Base-by-base conservation (phyloP, 2,329 filamentous ascomycete species). In the Sclerotinia borealis region DNA sequence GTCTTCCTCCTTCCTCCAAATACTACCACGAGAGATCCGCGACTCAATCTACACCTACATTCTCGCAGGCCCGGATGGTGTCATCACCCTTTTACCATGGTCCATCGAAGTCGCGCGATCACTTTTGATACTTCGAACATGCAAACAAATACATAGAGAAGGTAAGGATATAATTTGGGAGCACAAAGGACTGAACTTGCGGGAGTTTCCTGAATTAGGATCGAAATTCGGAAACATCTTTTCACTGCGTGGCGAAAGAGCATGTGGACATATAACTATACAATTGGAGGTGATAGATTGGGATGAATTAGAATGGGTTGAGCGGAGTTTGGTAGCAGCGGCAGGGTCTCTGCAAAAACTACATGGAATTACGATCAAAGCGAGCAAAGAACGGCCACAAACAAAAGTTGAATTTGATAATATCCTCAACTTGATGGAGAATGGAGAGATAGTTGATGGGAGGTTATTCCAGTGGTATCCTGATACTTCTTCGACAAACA, bases 111-210 rank as follows among this genome's bases (percentile, higher is more conserved):
- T 71, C 17, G 67, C 69, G 19, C 59, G 58, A 15, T 73, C 71
- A 15, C 63, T 72, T 39, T 68, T 67, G 5, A 63, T 73, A 22
- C 64, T 73, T 13, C 67, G 70, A 61, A 72, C 68, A 27, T 73
- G 71, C 66, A 72, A 68, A 50, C 71, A 72, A 58, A 66, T 73
- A 48, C 69, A 72, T 22, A 52, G 68, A 55, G 71, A 73, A 65
- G 70, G 68, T 64, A 73, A 72, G 56, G 70, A 72, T 31, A 67
- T 71, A 17, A 71, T 72, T 19, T 72, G 70, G 70, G 45, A 60
- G 27, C 68, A 72, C 48, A 72, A 69, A 36, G 62, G 67, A 5
- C 67, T 73, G 9, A 56, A 48, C 45, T 56, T 72, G 25, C 66
- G 65, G 25, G 60, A 66, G 22, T 47, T 61, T 4, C 67, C 68